Evolutionary conservation across 768 basidiomycete genomes (phyloP), one percentile per base, ranked within the genome.

Genomic region (Lentinula detonsa): DNA sequence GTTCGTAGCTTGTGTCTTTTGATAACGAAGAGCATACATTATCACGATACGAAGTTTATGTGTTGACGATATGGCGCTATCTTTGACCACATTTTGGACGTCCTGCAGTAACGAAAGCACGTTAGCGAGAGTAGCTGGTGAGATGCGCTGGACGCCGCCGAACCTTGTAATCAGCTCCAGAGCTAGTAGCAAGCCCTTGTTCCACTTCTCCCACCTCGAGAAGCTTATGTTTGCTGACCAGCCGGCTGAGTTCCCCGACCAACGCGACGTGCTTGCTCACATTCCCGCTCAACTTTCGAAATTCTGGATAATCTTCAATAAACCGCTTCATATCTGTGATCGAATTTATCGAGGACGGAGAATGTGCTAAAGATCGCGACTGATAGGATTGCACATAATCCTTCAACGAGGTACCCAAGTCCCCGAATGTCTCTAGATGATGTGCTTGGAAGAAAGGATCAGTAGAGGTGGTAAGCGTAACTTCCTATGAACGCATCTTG

Each of bases 191-290:
- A 60, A 99, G 78, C 35, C 95, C 94, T 73, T 99, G 97, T 70
- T 99, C 97, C 28, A 98, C 84, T 76, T 99, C 97, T 31, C 93
- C 93, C 2, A 95, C 84, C 53, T 92, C 93, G 60, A 99, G 76
- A 49, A 98, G 75, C 68, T 89, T 91, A 68, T 95, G 90, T 62
- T 85, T 77, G 57, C 86, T 91, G 15, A 98, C 94, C 50, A 98
- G 74, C 62, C 96, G 80, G 69, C 94, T 96, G 62, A 99, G 80
- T 71, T 99, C 97, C 11, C 97, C 96, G 0, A 99, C 97, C 23
- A 99, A 75, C 6, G 96, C 93, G 21, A 98, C 97, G 68, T 98
- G 97, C 74, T 98, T 99, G 77, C 93, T 96, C 34, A 99, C 97
- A 71, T 99, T 99, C 8, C 95, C 95, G 1, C 97, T 95, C 34